Evolutionary conservation across 73 alveolate species (phyloP), one percentile per base, ranked within the genome.

Genomic region (Effrenium voratum): DNA sequence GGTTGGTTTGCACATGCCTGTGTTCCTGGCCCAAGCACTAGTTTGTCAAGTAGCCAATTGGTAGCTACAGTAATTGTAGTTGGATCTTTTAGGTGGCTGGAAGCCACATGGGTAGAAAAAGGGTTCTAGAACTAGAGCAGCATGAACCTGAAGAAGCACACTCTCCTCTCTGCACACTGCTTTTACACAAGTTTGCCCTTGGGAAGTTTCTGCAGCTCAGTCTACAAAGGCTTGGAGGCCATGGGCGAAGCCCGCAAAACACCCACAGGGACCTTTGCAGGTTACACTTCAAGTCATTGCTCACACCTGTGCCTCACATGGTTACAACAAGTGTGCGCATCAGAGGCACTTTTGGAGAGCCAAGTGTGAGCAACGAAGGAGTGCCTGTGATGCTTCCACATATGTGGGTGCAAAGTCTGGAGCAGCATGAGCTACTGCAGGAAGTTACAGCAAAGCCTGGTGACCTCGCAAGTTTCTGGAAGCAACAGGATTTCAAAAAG

Each of bases 351-450:
- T 2, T 44, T 36, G 88, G 88, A 2, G 85, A 28, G 19, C 66
- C 45, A 2, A 32, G 45, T 19, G 88, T 44, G 44, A 26, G 4
- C 44, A 38, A 12, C 12, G 45, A 45, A 26, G 22, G 19, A 41
- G 30, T 45, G 32, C 88, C 88, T 44, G 66, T 77, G 28, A 77
- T 77, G 41, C 43, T 77, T 24, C 88, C 66, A 4, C 88, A 77
- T 24, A 24, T 28, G 16, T 45, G 88, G 88, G 57, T 75, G 22
- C 12, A 55, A 22, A n/a, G 12, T 12, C 68, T 55, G 68, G 85
- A 36, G 5, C 6, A 75, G 50, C 36, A 75, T 1, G 3, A 30
- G 19, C 24, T 75, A 12, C 38, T 75, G 24, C 57, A 36, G 57
- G 57, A 75, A 12, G 12, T 55, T 12, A 55, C 68, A 38, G 41